These are phyloP conservation scores for Fragilaria crotonensis DNA, from an alignment of 108 stramenopile genomes.

Conservation along the genomic window DNA sequence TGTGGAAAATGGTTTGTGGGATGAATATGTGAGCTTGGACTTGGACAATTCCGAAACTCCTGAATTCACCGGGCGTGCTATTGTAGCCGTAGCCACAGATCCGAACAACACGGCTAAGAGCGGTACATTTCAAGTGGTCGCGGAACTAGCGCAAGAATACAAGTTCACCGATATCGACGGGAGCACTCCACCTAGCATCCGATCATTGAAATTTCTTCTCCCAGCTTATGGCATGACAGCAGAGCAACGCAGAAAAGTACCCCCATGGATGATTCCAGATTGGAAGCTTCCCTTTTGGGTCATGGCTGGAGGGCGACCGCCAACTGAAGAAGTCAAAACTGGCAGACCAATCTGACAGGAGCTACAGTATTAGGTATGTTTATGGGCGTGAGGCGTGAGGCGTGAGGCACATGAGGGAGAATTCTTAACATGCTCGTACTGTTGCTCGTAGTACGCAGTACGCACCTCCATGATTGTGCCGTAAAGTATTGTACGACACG, in stretches of 20 bases:
- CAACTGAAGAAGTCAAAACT: conserved; percentile 1
- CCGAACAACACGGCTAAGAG: conserved; percentile 43
- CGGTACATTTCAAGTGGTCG: conserved; percentile 75
- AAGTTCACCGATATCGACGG: conserved; percentile 77
- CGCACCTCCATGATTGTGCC: too few species aligned
- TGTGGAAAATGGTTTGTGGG: conserved; percentile 61
- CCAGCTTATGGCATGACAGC: conserved; percentile 36
- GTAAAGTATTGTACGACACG: too few species aligned
- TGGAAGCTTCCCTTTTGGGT: conserved; percentile 28
- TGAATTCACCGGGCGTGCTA: conserved; percentile 55
- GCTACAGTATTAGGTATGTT: too few species aligned
- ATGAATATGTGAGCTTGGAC: conserved; percentile 53
- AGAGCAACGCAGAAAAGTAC: background rate
- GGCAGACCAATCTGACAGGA: too few species aligned
- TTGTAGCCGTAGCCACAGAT: conserved; percentile 39
- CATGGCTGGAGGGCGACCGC: conserved; percentile 16
- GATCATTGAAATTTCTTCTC: conserved; percentile 50
- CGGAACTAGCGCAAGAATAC: conserved; percentile 82
- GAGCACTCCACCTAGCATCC: conserved; percentile 47
- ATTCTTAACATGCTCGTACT: too few species aligned
- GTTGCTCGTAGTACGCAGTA: too few species aligned
- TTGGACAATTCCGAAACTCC: conserved; percentile 56
- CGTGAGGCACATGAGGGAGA: too few species aligned
- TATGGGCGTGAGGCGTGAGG: too few species aligned
- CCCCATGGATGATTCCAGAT: conserved; percentile 16